Conservation (phyloP, 768 basidiomycete genomes). For the Lactarius evosmus region DNA sequence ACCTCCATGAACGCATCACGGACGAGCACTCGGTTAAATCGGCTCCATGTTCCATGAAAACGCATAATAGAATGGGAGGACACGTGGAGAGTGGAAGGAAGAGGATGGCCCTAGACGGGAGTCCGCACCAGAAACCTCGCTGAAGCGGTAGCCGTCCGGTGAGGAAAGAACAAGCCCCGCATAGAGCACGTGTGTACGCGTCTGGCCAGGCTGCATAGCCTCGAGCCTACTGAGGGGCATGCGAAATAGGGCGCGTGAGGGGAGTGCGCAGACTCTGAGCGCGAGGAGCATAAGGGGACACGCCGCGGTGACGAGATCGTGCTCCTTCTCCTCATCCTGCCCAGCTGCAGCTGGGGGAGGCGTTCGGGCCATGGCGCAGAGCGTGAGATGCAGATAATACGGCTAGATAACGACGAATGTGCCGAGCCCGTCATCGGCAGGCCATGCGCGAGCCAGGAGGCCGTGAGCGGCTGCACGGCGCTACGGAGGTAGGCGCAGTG, state of each 20-base stretch:
- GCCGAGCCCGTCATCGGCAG: constrained; percentile 54
- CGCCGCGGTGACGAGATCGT: constrained; percentile 31
- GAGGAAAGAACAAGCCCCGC: constrained; percentile 44
- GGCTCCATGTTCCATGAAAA: no score
- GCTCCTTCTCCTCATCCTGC: no score
- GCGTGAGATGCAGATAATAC: constrained; percentile 64
- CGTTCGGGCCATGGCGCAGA: constrained; percentile 66
- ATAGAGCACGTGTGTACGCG: constrained; percentile 55
- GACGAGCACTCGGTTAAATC: constrained; percentile 32
- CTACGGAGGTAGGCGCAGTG: constrained; percentile 35
- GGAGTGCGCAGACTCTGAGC: constrained; percentile 42
- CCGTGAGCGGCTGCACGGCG: constrained; percentile 32
- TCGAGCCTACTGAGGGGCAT: constrained; percentile 49
- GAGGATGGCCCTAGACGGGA: no score
- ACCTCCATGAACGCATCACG: constrained; percentile 33
- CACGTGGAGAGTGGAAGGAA: not conserved
- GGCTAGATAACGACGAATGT: constrained; percentile 53
- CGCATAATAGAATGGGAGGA: no score
- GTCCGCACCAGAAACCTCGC: constrained; percentile 33
- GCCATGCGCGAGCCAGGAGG: no score
- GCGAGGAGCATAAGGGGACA: constrained; percentile 30
- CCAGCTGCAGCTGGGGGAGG: constrained; percentile 18
- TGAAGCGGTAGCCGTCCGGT: constrained; percentile 35
- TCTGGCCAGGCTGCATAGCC: constrained; percentile 43
- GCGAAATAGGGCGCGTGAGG: constrained; percentile 34